phyloP scores from a whole-genome alignment of 768 basidiomycete species.

The Amanita thiersii region DNA sequence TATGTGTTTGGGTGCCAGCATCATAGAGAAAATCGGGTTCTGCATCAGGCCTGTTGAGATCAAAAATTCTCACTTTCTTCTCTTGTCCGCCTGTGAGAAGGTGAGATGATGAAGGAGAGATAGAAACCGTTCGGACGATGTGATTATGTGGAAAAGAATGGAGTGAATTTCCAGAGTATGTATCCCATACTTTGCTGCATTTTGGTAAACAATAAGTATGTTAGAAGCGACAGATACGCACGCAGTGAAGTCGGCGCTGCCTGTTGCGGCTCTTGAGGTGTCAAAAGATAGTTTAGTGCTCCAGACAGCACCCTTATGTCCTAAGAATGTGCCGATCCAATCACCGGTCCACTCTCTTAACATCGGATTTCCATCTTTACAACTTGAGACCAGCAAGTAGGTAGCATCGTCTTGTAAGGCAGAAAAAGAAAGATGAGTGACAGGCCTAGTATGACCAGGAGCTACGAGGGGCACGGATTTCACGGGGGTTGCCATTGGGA shows the following conservation, averaged over 20 bases:
- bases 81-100: constrained; percentile 93
- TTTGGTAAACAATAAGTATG: constrained; percentile 9
- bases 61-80: constrained; percentile 95
- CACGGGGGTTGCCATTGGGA: constrained; percentile 50
- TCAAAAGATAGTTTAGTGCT: constrained; percentile 86
- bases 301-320: constrained; percentile 96
- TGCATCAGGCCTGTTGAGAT: constrained; percentile 78
- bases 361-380: constrained; percentile 99
- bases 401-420: constrained; percentile 75
- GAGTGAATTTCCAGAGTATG: constrained; percentile 76
- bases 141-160: constrained; percentile 99
- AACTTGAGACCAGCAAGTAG: constrained; percentile 89
- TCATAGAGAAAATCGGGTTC: constrained; percentile 77
- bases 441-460: constrained; percentile 79
- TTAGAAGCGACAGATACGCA: constrained; percentile 31
- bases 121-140: constrained; percentile 92
- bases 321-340: constrained; percentile 93
- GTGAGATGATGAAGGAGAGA: constrained; percentile 62
- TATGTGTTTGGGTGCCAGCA: constrained; percentile 58
- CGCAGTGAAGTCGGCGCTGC: constrained; percentile 97
- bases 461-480: constrained; percentile 78
- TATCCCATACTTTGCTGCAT: constrained; percentile 90
- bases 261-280: constrained; percentile 80
- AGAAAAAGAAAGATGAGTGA: constrained; percentile 93
- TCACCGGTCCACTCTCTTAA: constrained; percentile 96